Conservation (phyloP, 2,329 filamentous ascomycete species). For the Aspergillus viridinutans region DNA sequence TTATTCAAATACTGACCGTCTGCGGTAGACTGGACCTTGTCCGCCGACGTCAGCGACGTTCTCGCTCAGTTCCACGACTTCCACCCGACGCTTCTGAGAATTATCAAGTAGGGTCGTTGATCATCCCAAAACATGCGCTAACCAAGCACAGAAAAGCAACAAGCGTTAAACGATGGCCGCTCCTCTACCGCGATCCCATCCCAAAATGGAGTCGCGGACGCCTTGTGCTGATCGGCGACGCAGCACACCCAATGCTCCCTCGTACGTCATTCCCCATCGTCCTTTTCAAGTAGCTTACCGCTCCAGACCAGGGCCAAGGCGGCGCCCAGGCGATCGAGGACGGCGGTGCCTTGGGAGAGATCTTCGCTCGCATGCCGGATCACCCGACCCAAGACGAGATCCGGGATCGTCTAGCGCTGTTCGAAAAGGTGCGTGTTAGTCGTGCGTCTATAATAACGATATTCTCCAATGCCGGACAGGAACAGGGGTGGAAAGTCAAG, state of each 20-base stretch:
- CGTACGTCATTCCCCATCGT: neutral
- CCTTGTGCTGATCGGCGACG: conserved; percentile 29
- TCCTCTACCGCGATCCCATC: conserved; percentile 25
- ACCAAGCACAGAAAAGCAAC: neutral
- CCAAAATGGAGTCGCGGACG: conserved; percentile 20
- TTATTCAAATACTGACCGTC: neutral
- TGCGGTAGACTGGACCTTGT: neutral
- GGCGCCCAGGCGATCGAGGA: conserved; percentile 34
- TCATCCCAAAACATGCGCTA: neutral
- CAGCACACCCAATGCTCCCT: conserved; percentile 27
- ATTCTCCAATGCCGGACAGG: conserved; percentile 2
- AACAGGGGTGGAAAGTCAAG: neutral
- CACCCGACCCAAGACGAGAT: neutral
- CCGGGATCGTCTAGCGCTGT: neutral
- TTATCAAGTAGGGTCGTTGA: neutral
- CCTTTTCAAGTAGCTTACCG: neutral
- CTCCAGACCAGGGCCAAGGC: conserved; percentile 27
- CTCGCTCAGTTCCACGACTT: conserved; percentile 3
- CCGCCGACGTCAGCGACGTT: neutral
- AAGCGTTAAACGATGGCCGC: conserved; percentile 17
- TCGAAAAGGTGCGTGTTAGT: neutral
- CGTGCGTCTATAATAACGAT: neutral
- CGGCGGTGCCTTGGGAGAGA: conserved; percentile 23
- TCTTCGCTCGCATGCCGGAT: conserved; percentile 9
- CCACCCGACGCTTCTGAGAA: neutral